Base-by-base conservation (phyloP, 2,329 filamentous ascomycete species). In the Macrophomina pseudophaseolina region DNA sequence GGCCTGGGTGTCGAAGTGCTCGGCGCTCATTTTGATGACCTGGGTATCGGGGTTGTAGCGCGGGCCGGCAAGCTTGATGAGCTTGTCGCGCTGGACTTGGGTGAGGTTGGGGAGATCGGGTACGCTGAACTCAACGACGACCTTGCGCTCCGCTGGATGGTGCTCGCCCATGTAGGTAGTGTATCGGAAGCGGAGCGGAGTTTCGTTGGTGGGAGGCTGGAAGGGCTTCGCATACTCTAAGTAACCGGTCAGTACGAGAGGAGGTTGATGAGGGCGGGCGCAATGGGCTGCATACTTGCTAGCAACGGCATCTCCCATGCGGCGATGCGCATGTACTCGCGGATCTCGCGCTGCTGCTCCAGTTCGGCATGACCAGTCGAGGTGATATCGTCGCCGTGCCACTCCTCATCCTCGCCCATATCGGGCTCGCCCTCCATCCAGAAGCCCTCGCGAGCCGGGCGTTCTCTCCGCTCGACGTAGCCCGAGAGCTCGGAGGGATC, bases 241-340 rank as follows among this genome's bases (percentile, higher is more conserved):
- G 12, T 14, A 12, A 60, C 67, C 12, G 44, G 14, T 68, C 38
- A 56, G 32, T 28, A 16, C 33, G 23, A 14, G 7, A 46, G 16
- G 18, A 12, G 5, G 33, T 2, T 28, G 30, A 38, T 32, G 14
- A 8, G 42, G 9, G 16, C 16, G 8, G 28, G 40, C 28, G 11
- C 42, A 40, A 11, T 66, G n/a, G 63, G 14, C 11, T 23, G 28
- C 92, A 79, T 87, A 97, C 94, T 91, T 67, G 90, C 88, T 68
- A 99, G 83, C 69, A 97, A 82, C 9, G 95, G 95, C 90, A 99
- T 92, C 80, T 99, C 95, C 94, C 95, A 99, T 30, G 93, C 93
- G 54, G 91, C 89, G 72, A 97, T 84, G 63, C 95, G 87, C 56
- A 91, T 90, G 78, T 97, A 97, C 74, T 97, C 89, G 82, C 95